Percentiles rank a stretch among this genome's conserved stretches.
phyloP scores from a whole-genome alignment of 129 eudicot genomes.

The Heracleum sosnowskyi region DNA sequence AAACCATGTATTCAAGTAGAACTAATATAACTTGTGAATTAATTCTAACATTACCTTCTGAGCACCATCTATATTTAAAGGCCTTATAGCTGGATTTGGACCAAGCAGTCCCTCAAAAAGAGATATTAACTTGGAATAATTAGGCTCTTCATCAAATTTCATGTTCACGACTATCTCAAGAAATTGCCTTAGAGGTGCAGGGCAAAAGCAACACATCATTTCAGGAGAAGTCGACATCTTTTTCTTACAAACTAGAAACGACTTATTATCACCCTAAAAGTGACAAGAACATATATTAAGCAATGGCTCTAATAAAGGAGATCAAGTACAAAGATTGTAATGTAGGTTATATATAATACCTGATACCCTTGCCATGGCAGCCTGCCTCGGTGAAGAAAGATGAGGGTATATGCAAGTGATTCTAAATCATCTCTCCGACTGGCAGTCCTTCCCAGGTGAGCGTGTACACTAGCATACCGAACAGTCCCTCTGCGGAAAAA shows the following conservation, averaged over 20 bases:
- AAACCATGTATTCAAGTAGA: background rate
- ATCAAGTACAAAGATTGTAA: background rate
- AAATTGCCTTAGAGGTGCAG: slow-evolving; percentile 56
- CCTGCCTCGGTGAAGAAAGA: slow-evolving; percentile 72
- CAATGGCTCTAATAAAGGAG: background rate
- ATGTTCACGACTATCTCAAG: slow-evolving; percentile 66
- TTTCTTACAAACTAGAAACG: slow-evolving; percentile 73
- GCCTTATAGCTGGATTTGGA: slow-evolving; percentile 63
- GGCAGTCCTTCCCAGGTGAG: slow-evolving; percentile 86
- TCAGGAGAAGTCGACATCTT: slow-evolving; percentile 79
- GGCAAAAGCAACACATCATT: slow-evolving; percentile 53
- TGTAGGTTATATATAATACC: slow-evolving; percentile 30
- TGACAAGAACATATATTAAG: background rate
- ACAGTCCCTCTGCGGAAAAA: slow-evolving; percentile 48
- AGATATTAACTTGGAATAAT: slow-evolving; percentile 69
- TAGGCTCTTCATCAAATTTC: slow-evolving; percentile 91
- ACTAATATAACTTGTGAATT: background rate
- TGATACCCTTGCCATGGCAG: slow-evolving; percentile 94
- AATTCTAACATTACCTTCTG: slow-evolving; percentile 52
- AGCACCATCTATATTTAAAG: slow-evolving; percentile 79
- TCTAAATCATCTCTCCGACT: slow-evolving; percentile 86
- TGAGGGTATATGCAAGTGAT: slow-evolving; percentile 82
- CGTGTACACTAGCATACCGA: slow-evolving; percentile 86
- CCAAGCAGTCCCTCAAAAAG: slow-evolving; percentile 62
- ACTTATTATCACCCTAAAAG: slow-evolving; percentile 68